Evolutionary conservation across 768 basidiomycete genomes (phyloP).

Genomic region (Trametes cubensis): DNA sequence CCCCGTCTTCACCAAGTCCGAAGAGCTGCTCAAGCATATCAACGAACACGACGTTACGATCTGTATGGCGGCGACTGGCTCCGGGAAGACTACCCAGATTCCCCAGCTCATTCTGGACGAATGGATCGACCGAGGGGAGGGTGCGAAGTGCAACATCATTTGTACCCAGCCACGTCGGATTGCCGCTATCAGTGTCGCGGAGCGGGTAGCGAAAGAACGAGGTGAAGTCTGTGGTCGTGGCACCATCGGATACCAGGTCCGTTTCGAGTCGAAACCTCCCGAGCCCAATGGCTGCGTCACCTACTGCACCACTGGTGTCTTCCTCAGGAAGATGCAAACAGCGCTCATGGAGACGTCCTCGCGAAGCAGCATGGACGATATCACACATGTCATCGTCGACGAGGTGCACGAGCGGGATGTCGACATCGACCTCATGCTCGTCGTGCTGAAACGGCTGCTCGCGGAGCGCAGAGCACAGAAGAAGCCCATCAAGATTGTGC

Average conservation of each 20-base stretch:
- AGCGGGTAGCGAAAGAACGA: constrained; percentile 88
- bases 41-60: constrained; percentile 81
- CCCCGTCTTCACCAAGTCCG: constrained; percentile 73
- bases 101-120: constrained; percentile 91
- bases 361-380: constrained; percentile 57
- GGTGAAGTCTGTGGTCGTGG: constrained; percentile 60
- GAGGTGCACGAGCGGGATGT: constrained; percentile 96
- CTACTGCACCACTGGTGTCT: constrained; percentile 92
- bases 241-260: constrained; percentile 88
- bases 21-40: constrained; percentile 70
- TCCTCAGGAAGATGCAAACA: constrained; percentile 83
- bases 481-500: constrained; percentile 79
- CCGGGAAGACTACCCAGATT: constrained; percentile 93
- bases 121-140: constrained; percentile 75
- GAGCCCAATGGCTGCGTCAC: constrained; percentile 82
- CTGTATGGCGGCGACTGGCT: constrained; percentile 88
- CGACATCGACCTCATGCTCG: constrained; percentile 87
- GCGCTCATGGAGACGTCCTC: constrained; percentile 52
- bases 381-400: constrained; percentile 92
- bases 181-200: constrained; percentile 89
- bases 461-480: constrained; percentile 69
- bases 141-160: constrained; percentile 83
- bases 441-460: constrained; percentile 84
- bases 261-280: constrained; percentile 83
- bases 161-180: constrained; percentile 93